Percentiles rank a stretch among this genome's conserved stretches.
phyloP scores from a whole-genome alignment of 2,329 filamentous ascomycete species.

The Colletotrichum costaricense region DNA sequence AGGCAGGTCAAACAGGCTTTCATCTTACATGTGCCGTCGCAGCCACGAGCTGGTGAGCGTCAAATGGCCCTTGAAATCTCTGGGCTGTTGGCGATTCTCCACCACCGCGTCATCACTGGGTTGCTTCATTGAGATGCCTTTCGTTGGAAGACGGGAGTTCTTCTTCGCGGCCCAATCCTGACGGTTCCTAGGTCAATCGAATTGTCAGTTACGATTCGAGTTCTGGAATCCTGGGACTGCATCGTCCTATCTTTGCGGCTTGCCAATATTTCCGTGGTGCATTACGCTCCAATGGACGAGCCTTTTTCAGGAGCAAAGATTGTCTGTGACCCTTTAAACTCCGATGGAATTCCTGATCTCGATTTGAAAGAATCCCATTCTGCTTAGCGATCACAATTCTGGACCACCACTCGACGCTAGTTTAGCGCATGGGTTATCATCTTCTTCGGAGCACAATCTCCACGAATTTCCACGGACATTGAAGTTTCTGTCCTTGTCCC shows the following conservation, averaged over 20 bases:
- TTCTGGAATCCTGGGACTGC: neutral
- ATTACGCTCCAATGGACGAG: neutral
- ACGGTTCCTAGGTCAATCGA: neutral
- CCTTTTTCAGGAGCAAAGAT: neutral
- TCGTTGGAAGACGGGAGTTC: neutral
- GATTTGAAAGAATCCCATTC: neutral
- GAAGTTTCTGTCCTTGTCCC: neutral
- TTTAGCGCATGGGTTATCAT: neutral
- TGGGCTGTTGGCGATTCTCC: neutral
- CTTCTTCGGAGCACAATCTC: neutral
- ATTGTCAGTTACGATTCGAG: neutral
- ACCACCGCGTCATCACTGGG: neutral
- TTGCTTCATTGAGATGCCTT: neutral
- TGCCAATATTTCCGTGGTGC: neutral
- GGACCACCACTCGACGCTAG: neutral
- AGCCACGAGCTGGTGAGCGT: neutral
- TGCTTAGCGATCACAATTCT: neutral
- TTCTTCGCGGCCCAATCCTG: neutral
- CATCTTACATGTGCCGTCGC: neutral
- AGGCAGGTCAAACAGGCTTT: conserved; percentile 4
- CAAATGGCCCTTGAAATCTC: neutral
- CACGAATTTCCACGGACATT: neutral
- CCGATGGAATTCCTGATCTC: neutral
- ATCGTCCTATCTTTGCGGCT: neutral
- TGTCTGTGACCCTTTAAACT: neutral